A percentile compares a stretch with the other conserved stretches of the same genome.
phyloP scores from a whole-genome alignment of 2,329 filamentous ascomycete species.

The Emydomyces testavorans region DNA sequence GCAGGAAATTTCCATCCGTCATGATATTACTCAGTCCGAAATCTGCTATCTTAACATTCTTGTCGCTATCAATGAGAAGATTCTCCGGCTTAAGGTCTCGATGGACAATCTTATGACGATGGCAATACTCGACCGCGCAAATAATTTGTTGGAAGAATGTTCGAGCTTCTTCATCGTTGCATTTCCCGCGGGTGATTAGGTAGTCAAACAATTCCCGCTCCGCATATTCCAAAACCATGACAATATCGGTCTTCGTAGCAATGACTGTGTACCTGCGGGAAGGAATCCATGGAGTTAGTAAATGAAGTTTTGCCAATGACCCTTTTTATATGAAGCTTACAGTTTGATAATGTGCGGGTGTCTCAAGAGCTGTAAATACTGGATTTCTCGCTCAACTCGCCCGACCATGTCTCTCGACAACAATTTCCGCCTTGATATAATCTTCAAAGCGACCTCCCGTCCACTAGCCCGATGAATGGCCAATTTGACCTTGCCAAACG shows the following conservation, averaged over 20 bases:
- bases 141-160: conserved; percentile 99
- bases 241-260: conserved; percentile 85
- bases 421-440: conserved; percentile 90
- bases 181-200: conserved; percentile 84
- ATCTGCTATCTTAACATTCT: conserved; percentile 98
- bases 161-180: conserved; percentile 83
- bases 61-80: conserved; percentile 79
- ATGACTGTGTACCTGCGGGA: conserved; percentile 75
- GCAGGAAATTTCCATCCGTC: conserved; percentile 98
- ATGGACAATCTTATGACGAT: conserved; percentile 97
- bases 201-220: conserved; percentile 96
- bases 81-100: conserved; percentile 97
- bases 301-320: not conserved
- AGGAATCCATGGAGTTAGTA: conserved; percentile 9
- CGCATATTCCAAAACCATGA: conserved; percentile 98
- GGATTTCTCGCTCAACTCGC: conserved; percentile 92
- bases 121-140: conserved; percentile 96
- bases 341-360: conserved; percentile 99
- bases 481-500: conserved; percentile 97
- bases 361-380: conserved; percentile 87
- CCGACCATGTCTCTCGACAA: conserved; percentile 97
- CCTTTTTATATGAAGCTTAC: conserved; percentile 44
- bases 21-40: conserved; percentile 99
- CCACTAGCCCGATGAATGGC: conserved; percentile 84
- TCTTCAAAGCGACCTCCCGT: conserved; percentile 94